Evolutionary conservation across 2,329 filamentous ascomycete species (phyloP).

Genomic region (Talaromyces pinophilus): DNA sequence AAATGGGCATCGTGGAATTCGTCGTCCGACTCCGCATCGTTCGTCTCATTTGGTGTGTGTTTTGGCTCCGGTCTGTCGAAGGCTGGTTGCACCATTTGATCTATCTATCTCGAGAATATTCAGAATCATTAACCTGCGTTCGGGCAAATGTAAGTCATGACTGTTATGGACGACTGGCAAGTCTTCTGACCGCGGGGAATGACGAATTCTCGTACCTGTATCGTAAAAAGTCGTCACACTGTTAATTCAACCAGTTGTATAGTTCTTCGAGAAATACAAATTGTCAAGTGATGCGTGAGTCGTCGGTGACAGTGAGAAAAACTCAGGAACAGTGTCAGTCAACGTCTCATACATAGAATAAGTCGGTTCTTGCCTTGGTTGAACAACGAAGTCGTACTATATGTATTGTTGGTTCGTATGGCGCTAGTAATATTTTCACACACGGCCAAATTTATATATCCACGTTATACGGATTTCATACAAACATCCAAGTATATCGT

Average conservation of each 20-base stretch:
- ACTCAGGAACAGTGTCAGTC: background rate
- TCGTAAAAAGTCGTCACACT: background rate
- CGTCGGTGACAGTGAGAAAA: background rate
- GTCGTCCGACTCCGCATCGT: slow-evolving; percentile 38
- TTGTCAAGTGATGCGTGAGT: background rate
- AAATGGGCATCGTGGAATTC: slow-evolving; percentile 49
- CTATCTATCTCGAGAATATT: background rate
- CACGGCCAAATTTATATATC: background rate
- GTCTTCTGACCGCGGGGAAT: background rate
- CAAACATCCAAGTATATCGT: background rate
- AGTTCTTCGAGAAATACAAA: background rate
- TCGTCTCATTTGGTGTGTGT: slow-evolving; percentile 7
- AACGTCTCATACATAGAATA: background rate
- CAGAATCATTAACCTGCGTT: background rate
- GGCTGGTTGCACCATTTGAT: slow-evolving; percentile 13
- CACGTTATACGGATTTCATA: background rate
- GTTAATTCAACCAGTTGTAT: background rate
- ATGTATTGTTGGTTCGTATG: background rate
- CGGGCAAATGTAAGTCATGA: background rate
- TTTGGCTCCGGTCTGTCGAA: background rate
- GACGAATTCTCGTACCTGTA: background rate
- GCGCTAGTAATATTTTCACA: background rate
- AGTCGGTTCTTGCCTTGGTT: background rate
- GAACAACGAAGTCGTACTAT: background rate
- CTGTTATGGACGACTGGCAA: background rate